Evolutionary conservation across 1,139 yeast species (phyloP), one percentile per base, ranked within the genome.

Genomic region (Torulaspora globosa): DNA sequence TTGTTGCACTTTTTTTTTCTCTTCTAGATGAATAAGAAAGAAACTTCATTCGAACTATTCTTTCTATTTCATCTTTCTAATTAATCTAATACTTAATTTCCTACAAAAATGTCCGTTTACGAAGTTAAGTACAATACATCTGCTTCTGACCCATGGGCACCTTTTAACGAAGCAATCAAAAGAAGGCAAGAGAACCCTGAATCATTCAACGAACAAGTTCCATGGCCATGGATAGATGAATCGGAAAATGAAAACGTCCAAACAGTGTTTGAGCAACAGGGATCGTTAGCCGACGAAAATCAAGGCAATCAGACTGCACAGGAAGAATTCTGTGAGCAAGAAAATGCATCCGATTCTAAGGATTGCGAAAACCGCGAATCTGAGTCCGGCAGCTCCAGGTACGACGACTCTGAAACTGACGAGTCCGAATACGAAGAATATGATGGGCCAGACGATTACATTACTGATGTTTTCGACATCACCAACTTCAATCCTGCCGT

Each of bases 381-480:
- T 10, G 12, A 28, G n/a, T 35, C 38, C n/a, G n/a, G 14, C 15
- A n/a, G 28, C 12, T 7, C 18, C 39, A 14, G 16, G 8, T 7
- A 36, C 27, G 27, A 36, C 15, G 39, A 28, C n/a, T 12, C 21
- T 6, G 9, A 11, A 24, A 12, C 15, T 23, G 41, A 30, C 7
- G 32, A 32, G 11, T 29, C 34, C 29, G 21, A 12, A 11, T 29
- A 29, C 14, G 33, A 28, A 11, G 26, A 16, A 12, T 4, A 21
- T 10, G 26, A 36, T 9, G 39, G 37, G 8, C 36, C 32, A 10
- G 26, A 34, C 2, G 35, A 34, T 28, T 41, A 34, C 27, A 21
- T 21, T 14, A 29, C 35, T 14, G 39, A 21, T 16, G 12, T 30
- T n/a, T 41, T 26, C 32, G 44, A 41, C 5, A 29, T 41, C 12